These are phyloP conservation scores for Orbilia quercus DNA, from an alignment of 2,329 filamentous ascomycete genomes.

Conservation along the genomic window DNA sequence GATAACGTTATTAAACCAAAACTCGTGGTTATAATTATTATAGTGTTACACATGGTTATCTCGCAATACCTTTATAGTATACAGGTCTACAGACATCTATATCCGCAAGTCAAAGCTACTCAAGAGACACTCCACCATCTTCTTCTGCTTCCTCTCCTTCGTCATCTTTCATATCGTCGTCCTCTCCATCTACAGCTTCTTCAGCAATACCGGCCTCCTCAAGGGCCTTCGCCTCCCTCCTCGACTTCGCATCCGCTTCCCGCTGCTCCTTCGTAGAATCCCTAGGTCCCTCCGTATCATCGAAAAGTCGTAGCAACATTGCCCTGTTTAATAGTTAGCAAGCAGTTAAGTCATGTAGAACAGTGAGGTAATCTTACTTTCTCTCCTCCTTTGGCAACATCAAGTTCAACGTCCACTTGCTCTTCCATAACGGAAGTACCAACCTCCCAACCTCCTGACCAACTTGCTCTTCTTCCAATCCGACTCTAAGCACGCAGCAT, in stretches of 20 bases:
- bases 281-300: constrained; percentile 85
- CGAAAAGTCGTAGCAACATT: constrained; percentile 90
- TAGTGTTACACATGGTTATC: constrained; percentile 3
- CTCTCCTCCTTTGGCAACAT: constrained; percentile 99
- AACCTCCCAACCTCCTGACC: constrained; percentile 69
- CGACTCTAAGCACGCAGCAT: constrained; percentile 87
- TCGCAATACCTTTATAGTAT: constrained; percentile 6
- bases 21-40: not conserved
- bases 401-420: constrained; percentile 88
- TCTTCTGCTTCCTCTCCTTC: constrained; percentile 60
- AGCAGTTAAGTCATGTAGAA: not conserved
- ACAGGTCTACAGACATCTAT: constrained; percentile 3
- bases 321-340: constrained; percentile 66
- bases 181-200: constrained; percentile 62
- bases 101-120: not conserved
- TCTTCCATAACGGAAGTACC: constrained; percentile 93
- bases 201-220: constrained; percentile 58
- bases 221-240: constrained; percentile 54
- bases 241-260: constrained; percentile 62
- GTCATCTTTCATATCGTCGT: constrained; percentile 61
- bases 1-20: too few species aligned
- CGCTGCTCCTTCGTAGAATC: constrained; percentile 73
- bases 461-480: constrained; percentile 73
- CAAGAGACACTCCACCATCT: constrained; percentile 1
- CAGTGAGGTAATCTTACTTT: constrained; percentile 61